A percentile compares a stretch with the other conserved stretches of the same genome.
Conservation (phyloP, 73 alveolate genomes). For the Tetrahymena thermophila region DNA sequence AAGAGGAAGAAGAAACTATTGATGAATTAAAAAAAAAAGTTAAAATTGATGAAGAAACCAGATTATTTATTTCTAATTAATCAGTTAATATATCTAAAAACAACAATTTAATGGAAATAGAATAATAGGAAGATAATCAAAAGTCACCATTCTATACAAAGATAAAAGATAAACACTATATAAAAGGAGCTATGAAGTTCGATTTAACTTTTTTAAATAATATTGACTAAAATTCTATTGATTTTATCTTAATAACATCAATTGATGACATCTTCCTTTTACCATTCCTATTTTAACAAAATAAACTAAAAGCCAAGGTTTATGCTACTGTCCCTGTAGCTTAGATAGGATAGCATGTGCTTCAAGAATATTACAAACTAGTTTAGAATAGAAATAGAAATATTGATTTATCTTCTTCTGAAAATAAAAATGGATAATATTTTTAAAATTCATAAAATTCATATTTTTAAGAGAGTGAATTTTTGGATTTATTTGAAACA, state of each 20-base stretch:
- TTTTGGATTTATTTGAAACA: neutral
- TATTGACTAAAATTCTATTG: neutral
- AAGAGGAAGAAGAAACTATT: neutral
- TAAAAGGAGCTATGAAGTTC: neutral
- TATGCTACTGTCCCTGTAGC: neutral
- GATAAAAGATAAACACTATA: neutral
- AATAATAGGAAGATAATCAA: neutral
- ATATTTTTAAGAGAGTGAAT: neutral
- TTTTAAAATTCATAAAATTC: neutral
- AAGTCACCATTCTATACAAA: neutral
- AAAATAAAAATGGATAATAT: neutral
- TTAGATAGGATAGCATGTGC: neutral
- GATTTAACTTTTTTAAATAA: neutral
- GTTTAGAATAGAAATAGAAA: neutral
- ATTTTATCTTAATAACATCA: neutral
- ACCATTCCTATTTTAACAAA: neutral
- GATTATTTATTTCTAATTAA: neutral
- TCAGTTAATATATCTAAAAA: neutral
- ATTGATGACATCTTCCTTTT: neutral
- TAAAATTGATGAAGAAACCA: neutral
- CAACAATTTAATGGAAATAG: neutral
- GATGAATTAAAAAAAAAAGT: neutral
- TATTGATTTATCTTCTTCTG: neutral
- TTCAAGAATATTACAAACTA: neutral
- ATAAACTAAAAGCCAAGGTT: neutral